These are phyloP conservation scores for Acanthamoeba lenticulata DNA, from an alignment of 208 protist species.

Conservation along the genomic window DNA sequence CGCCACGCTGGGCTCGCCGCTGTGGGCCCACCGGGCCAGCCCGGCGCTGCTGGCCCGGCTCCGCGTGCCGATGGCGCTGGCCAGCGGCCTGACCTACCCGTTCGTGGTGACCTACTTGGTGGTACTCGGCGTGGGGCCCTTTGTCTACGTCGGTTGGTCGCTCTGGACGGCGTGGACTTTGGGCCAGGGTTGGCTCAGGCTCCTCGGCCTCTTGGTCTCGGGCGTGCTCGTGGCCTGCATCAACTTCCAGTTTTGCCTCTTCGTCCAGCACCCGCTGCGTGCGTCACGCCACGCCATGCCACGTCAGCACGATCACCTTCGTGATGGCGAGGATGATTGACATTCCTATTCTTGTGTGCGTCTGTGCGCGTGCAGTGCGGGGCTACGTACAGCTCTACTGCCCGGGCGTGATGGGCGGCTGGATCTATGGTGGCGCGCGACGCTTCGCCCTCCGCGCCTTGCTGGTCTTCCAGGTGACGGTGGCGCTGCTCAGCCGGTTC, in stretches of 20 bases:
- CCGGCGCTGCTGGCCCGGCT: neutral
- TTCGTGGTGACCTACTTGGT: neutral
- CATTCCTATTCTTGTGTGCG: neutral
- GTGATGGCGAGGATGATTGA: neutral
- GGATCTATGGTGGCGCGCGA: neutral
- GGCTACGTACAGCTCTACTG: neutral
- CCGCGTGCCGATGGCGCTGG: neutral
- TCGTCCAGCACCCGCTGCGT: no score
- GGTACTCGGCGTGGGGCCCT: neutral
- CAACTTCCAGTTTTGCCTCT: neutral
- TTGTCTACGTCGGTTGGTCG: neutral
- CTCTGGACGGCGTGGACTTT: neutral
- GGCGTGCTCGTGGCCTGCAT: neutral
- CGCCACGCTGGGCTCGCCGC: neutral
- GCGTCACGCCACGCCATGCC: no score
- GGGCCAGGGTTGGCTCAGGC: neutral
- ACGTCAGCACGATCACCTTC: no score
- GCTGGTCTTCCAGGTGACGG: neutral
- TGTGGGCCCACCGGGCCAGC: neutral
- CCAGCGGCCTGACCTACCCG: neutral
- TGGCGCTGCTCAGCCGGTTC: neutral
- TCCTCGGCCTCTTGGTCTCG: neutral
- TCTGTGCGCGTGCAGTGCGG: neutral
- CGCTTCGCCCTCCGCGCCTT: neutral
- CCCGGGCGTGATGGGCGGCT: neutral